Conservation (phyloP, 768 basidiomycete species). For the Lactarius vividus region DNA sequence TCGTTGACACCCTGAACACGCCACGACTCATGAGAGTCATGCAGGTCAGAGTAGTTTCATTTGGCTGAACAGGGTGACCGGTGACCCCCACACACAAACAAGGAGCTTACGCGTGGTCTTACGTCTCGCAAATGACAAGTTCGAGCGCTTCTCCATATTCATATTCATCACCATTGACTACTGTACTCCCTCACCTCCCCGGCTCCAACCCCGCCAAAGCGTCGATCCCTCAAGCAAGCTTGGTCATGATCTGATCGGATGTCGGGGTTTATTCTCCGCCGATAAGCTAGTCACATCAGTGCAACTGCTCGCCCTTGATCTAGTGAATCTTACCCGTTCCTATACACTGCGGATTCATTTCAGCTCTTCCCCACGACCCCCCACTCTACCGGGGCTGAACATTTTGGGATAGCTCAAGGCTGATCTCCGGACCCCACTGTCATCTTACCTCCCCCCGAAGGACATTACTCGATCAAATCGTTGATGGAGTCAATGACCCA, state of each 20-base stretch:
- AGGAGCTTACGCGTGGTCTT: conserved; percentile 40
- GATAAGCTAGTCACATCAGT: conserved; percentile 36
- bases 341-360: conserved; percentile 37
- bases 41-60: too few species aligned
- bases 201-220: conserved; percentile 33
- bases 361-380: conserved; percentile 33
- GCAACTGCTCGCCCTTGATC: neutral
- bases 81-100: too few species aligned
- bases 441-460: conserved; percentile 36
- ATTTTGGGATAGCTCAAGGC: conserved; percentile 34
- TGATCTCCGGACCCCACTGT: conserved; percentile 21
- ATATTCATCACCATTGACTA: conserved; percentile 40
- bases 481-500: neutral
- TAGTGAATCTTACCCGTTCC: neutral
- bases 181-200: conserved; percentile 30
- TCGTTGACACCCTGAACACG: too few species aligned
- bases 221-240: conserved; percentile 32
- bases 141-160: conserved; percentile 42
- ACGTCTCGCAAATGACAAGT: conserved; percentile 39
- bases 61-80: too few species aligned
- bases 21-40: too few species aligned
- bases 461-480: conserved; percentile 24
- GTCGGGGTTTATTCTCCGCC: conserved; percentile 39
- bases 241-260: conserved; percentile 43
- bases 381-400: conserved; percentile 33